phyloP scores from a whole-genome alignment of 192 early-diverging fungal species.

The Backusella sp. region DNA sequence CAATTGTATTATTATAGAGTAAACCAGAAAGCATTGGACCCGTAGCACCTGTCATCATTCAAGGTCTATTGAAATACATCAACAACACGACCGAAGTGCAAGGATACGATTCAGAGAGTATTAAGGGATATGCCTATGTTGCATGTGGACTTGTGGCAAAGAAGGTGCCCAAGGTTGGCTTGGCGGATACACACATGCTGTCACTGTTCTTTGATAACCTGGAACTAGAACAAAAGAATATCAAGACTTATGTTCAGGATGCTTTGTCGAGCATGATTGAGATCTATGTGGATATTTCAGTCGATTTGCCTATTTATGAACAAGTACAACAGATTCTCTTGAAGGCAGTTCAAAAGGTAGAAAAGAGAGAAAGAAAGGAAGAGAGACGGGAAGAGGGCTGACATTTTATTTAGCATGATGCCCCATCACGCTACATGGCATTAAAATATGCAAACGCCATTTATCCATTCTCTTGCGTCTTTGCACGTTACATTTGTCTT shows the following conservation, averaged over 20 bases:
- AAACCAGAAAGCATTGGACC: constrained; percentile 53
- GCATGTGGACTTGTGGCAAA: constrained; percentile 75
- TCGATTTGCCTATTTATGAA: constrained; percentile 10
- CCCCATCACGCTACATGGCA: constrained; percentile 58
- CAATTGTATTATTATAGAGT: constrained; percentile 18
- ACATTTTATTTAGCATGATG: constrained; percentile 31
- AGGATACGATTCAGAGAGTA: constrained; percentile 53
- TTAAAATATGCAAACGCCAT: constrained; percentile 60
- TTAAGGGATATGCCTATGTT: constrained; percentile 85
- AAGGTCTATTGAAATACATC: constrained; percentile 71
- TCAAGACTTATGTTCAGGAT: constrained; percentile 81
- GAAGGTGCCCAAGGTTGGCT: constrained; percentile 68
- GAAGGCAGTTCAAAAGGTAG: constrained; percentile 49
- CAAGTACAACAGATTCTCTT: constrained; percentile 53
- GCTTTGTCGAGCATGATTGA: constrained; percentile 75
- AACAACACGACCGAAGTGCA: constrained; percentile 27
- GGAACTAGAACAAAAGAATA: constrained; percentile 54
- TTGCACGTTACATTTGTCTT: constrained; percentile 64
- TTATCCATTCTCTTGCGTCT: constrained; percentile 55
- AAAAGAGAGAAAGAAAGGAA: too few species aligned
- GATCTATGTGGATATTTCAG: constrained; percentile 41
- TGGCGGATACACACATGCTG: constrained; percentile 60
- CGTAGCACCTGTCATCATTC: constrained; percentile 65
- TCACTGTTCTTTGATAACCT: constrained; percentile 71
- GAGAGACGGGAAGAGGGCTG: too few species aligned